A percentile compares a stretch with the other conserved stretches of the same genome.
phyloP scores from a whole-genome alignment of 257 asterid species.

The Craterostigma plantagineum region DNA sequence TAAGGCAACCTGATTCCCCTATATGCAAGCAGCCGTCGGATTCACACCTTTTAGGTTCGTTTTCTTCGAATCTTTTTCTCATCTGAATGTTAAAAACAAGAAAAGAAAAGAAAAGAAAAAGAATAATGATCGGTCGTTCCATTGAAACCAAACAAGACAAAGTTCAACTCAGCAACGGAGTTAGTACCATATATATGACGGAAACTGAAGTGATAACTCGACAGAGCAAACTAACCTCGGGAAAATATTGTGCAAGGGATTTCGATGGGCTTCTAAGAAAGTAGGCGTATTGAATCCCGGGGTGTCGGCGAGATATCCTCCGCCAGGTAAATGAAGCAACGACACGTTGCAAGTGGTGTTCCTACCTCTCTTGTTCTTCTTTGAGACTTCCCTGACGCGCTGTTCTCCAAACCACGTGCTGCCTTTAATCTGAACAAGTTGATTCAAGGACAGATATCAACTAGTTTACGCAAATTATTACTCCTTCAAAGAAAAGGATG shows the following conservation, averaged over 20 bases:
- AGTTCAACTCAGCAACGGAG: too few relatives aligned
- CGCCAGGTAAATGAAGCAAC: slow-evolving; percentile 65
- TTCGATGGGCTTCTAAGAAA: slow-evolving; percentile 63
- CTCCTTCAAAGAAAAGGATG: too few relatives aligned
- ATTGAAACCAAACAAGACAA: slow-evolving; percentile 1
- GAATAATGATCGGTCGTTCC: neutral
- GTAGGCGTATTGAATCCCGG: slow-evolving; percentile 94
- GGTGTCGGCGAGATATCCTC: slow-evolving; percentile 77
- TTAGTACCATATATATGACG: too few relatives aligned
- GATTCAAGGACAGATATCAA: too few relatives aligned
- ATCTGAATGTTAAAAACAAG: slow-evolving; percentile 41
- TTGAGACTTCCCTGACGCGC: slow-evolving; percentile 87
- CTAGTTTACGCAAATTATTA: too few relatives aligned
- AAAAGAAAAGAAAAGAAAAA: slow-evolving; percentile 1
- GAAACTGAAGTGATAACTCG: too few relatives aligned
- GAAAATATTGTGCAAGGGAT: slow-evolving; percentile 60
- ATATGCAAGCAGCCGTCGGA: slow-evolving; percentile 75
- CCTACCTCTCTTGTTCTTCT: slow-evolving; percentile 83
- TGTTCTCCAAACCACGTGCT: slow-evolving; percentile 84
- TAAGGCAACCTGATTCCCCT: slow-evolving; percentile 83
- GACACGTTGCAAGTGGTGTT: slow-evolving; percentile 84
- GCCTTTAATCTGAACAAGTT: slow-evolving; percentile 40
- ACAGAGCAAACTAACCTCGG: slow-evolving; percentile 57
- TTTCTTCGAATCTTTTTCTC: slow-evolving; percentile 38
- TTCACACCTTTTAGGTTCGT: slow-evolving; percentile 36